A percentile compares a stretch with the other conserved stretches of the same genome.
phyloP scores from a whole-genome alignment of 768 basidiomycete species.

The Leccinum pellstonianum region DNA sequence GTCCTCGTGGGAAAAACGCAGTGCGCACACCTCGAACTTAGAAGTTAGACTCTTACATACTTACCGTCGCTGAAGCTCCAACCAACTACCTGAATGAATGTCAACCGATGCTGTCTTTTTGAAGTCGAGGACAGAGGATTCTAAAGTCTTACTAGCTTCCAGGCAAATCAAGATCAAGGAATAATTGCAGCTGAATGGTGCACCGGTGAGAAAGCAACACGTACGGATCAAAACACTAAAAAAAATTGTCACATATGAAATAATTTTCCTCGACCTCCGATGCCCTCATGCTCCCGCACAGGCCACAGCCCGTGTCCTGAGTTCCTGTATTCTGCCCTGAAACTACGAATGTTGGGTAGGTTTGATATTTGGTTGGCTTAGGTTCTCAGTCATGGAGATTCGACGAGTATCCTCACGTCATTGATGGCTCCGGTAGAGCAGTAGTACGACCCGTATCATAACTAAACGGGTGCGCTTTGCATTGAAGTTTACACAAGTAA shows the following conservation, averaged over 20 bases:
- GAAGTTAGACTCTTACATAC: too few species aligned
- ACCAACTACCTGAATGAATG: neutral
- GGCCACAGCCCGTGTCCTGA: neutral
- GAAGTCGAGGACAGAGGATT: neutral
- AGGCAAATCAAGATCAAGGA: neutral
- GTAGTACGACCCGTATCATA: neutral
- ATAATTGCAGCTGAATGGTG: neutral
- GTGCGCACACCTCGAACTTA: too few species aligned
- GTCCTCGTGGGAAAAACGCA: neutral
- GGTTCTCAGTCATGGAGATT: neutral
- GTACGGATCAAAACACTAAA: neutral
- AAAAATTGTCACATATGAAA: neutral
- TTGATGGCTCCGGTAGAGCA: neutral
- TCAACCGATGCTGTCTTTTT: neutral
- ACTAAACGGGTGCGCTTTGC: neutral
- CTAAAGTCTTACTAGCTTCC: neutral
- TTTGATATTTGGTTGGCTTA: neutral
- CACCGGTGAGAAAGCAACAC: neutral
- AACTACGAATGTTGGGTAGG: neutral
- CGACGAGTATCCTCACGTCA: neutral
- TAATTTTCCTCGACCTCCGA: neutral
- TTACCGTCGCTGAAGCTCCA: neutral
- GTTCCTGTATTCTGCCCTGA: neutral
- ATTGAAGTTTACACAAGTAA: neutral
- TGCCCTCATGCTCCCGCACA: neutral